Evolutionary conservation across 2,329 filamentous ascomycete species (phyloP), one percentile per base, ranked within the genome.

Genomic region (Paramyrothecium roridum): DNA sequence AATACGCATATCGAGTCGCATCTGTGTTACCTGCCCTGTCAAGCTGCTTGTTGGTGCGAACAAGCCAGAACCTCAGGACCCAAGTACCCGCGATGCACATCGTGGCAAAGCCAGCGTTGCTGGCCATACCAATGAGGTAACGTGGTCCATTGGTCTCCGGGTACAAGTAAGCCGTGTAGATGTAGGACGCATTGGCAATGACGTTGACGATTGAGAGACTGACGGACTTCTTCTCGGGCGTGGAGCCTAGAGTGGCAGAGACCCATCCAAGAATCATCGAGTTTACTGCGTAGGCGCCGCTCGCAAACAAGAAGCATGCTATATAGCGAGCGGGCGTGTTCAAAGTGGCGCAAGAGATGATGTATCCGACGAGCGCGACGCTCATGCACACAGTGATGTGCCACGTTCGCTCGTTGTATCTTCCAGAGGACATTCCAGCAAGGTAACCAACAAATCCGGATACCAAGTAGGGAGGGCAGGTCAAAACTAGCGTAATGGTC

Each of bases 151-250:
- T 69, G 20, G 61, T 69, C 50, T 69, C 64, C 0, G 73, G 73
- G 62, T 74, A 78, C 6, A 79, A 61, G 54, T 78, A 78, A 1
- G 76, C 72, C 1, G 75, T 77, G 67, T 75, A 79, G 21, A 79
- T 73, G 57, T 77, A 77, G 0, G 70, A 73, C 0, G 70, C 72
- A 45, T 77, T 78, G 26, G 72, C 73, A 10, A 76, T 57, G 0
- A 76, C 74, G 26, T 76, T 79, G 30, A 78, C 75, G 33, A 78
- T 73, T 4, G 70, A 70, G 17, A 78, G 61, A 16, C 70, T 68
- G 17, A 72, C 69, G 0, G 76, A 74, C 55, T 76, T 77, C 63
- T 77, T 77, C 63, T 78, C 75, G 2, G 70, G 70, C 0, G 73
- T 77, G 22, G 76, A 74, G 0, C 73, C 73, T 7, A 75, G 70